Base-by-base conservation (phyloP, 371 early-diverging fungal genomes). In the Mortierella sp. region DNA sequence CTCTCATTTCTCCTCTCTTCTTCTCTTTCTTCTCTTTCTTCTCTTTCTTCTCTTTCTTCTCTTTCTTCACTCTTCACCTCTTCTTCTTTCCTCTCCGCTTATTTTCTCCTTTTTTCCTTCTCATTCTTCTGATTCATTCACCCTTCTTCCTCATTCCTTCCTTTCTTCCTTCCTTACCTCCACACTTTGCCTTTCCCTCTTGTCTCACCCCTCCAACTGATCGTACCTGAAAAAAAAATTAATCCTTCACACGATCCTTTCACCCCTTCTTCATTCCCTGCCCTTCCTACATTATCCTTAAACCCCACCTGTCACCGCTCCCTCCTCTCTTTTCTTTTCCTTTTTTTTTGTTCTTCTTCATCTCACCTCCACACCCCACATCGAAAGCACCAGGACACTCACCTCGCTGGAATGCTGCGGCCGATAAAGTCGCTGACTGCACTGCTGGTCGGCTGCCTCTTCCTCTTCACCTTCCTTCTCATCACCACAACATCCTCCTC, bases 381-480 rank as follows among this genome's bases (percentile, higher is more conserved):
- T 6, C 26, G n/a, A 2, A 16, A 28, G 1, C 13, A 55, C 61
- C 34, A 61, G 19, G 16, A 61, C 61, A 61, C 61, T 16, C 61
- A 24, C 67, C 34, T 37, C 61, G 37, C 21, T 40, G 24, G 67
- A 64, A 82, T 82, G 82, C 61, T 78, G 75, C 67, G 82, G 72
- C 82, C 82, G 44, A 48, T 69, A 34, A 82, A 78, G 78, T 55
- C 73, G 21, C 57, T 78, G 21, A 82, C 82, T 31, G 82, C 72
- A 48, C 54, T 82, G 57, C 67, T 78, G 8, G 76, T 74, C 72
- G 53, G 69, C 72, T 73, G 73, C 61, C 51, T 79, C 40, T 75
- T 79, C 71, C 70, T 82, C 74, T 54, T 79, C 64, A 79, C 77
- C 37, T 72, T 53, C 43, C 50, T 82, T 71, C 72, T 82, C 24